Conservation (phyloP, 2,329 filamentous ascomycete species). For the Penicillium sp. region DNA sequence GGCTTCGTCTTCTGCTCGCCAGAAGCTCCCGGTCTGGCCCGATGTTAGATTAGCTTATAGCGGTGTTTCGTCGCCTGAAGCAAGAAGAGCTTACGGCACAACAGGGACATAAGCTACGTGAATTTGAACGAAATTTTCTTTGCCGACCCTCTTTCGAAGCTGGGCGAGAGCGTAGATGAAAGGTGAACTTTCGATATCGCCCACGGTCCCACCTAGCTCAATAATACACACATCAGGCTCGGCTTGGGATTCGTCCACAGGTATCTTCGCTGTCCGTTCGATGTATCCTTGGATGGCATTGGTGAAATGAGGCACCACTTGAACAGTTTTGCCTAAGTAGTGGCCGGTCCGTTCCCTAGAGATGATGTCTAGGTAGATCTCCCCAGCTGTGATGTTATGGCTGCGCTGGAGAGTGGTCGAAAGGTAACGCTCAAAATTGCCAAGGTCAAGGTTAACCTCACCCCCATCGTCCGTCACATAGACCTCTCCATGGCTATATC, state of each 20-base stretch:
- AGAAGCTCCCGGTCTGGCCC: neutral
- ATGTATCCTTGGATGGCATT: slow-evolving; percentile 91
- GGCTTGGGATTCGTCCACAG: slow-evolving; percentile 73
- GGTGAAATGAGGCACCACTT: slow-evolving; percentile 87
- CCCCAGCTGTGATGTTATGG: slow-evolving; percentile 95
- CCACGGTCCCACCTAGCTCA: slow-evolving; percentile 45
- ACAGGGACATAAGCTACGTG: slow-evolving; percentile 72
- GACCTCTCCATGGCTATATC: slow-evolving; percentile 67
- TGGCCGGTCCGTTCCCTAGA: slow-evolving; percentile 62
- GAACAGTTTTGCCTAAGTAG: slow-evolving; percentile 80
- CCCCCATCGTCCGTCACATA: slow-evolving; percentile 80
- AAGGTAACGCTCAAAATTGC: slow-evolving; percentile 73
- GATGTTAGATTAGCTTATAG: neutral
- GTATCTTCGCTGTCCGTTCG: slow-evolving; percentile 70
- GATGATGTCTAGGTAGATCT: slow-evolving; percentile 86
- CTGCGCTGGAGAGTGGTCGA: slow-evolving; percentile 72
- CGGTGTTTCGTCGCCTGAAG: neutral
- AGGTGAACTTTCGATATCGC: slow-evolving; percentile 77
- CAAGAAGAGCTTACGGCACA: slow-evolving; percentile 30
- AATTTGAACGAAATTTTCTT: slow-evolving; percentile 77
- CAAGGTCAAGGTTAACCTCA: slow-evolving; percentile 65
- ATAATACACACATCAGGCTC: slow-evolving; percentile 89
- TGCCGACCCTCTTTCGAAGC: slow-evolving; percentile 61
- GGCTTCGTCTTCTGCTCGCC: slow-evolving; percentile 93
- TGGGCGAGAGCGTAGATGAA: slow-evolving; percentile 82